Evolutionary conservation across 371 early-diverging fungal genomes (phyloP).

Genomic region (Apophysomyces elegans): DNA sequence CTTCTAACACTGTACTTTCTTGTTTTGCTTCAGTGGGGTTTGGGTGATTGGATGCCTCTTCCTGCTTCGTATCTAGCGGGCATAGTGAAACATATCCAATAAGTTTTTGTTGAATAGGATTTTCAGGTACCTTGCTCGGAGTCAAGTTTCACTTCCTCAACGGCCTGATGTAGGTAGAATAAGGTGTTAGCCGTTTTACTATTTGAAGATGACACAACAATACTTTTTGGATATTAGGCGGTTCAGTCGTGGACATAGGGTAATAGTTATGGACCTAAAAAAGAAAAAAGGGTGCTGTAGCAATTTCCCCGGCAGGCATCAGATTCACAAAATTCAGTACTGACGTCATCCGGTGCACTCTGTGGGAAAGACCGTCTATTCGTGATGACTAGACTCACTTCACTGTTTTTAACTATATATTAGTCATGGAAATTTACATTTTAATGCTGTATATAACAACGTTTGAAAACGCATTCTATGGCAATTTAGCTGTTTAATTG

Average conservation of each 20-base stretch:
- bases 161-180: not conserved
- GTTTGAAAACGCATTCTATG: too few relatives aligned
- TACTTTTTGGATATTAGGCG: not conserved
- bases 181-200: not conserved
- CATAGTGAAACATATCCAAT: conserved; percentile 11
- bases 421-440: too few relatives aligned
- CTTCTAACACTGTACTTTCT: not conserved
- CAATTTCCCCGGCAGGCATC: too few relatives aligned
- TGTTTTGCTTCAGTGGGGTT: not conserved
- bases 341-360: too few relatives aligned
- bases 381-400: too few relatives aligned
- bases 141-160: not conserved
- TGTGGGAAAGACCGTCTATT: too few relatives aligned
- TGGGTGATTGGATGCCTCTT: not conserved
- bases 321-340: too few relatives aligned
- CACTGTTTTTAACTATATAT: too few relatives aligned
- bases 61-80: not conserved
- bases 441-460: too few relatives aligned
- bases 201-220: not conserved
- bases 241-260: not conserved
- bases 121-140: not conserved
- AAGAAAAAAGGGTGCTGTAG: not conserved
- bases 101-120: not conserved
- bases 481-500: too few relatives aligned
- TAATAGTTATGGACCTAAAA: not conserved